Percentiles rank a stretch among this genome's conserved stretches.
phyloP scores from a whole-genome alignment of 805 yeast genomes.

The Candida pini region DNA sequence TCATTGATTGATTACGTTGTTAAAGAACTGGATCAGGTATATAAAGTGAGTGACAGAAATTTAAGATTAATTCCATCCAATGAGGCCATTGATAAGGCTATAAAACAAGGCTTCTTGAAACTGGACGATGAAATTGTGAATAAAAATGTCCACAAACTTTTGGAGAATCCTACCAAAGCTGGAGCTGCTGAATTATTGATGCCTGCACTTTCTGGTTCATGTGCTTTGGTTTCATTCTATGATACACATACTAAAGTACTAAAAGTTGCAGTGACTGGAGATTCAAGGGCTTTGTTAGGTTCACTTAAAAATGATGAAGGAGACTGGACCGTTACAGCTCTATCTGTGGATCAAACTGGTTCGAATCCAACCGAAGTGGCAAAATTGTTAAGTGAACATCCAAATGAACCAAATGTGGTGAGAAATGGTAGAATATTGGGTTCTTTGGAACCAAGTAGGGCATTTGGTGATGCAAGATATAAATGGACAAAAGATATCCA shows the following conservation, averaged over 20 bases:
- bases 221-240: constrained; percentile 83
- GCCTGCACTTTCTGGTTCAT: constrained; percentile 95
- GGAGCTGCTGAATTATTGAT: constrained; percentile 67
- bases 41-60: constrained; percentile 47
- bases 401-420: constrained; percentile 79
- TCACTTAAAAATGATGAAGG: constrained; percentile 54
- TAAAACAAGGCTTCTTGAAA: constrained; percentile 71
- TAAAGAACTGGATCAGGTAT: constrained; percentile 62
- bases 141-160: constrained; percentile 62
- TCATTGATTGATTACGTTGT: constrained; percentile 74
- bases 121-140: constrained; percentile 85
- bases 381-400: constrained; percentile 81
- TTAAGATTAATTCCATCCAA: constrained; percentile 60
- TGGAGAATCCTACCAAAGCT: constrained; percentile 60
- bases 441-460: constrained; percentile 88
- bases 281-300: constrained; percentile 87
- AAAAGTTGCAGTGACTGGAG: constrained; percentile 94
- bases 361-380: constrained; percentile 83
- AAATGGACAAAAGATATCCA: constrained; percentile 76
- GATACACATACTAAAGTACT: constrained; percentile 68
- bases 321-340: constrained; percentile 79
- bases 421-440: constrained; percentile 89
- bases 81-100: constrained; percentile 70
- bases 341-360: constrained; percentile 92
- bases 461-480: constrained; percentile 95